Percentiles rank a stretch among this genome's conserved stretches.
Evolutionary conservation across 1,284 basidiomycete species (phyloP).

Genomic region (Fomitopsis schrenkii): DNA sequence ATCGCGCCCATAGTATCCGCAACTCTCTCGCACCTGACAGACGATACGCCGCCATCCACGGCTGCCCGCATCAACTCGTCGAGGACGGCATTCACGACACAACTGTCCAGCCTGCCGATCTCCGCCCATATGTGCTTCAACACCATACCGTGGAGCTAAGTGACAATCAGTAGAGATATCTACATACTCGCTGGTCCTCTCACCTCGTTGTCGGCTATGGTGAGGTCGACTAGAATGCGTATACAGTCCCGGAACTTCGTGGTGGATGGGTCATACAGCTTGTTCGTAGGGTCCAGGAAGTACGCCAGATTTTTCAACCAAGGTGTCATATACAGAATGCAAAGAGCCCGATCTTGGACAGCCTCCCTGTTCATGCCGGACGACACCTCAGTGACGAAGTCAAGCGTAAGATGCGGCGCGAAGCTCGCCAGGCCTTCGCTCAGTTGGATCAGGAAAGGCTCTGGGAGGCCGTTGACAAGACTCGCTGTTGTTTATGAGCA

Average conservation of each 20-base stretch:
- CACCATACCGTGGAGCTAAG: conserved; percentile 61
- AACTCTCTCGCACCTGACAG: conserved; percentile 70
- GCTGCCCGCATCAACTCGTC: conserved; percentile 79
- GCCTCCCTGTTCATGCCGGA: conserved; percentile 55
- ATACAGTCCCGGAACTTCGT: conserved; percentile 75
- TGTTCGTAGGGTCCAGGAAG: conserved; percentile 67
- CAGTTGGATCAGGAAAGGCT: conserved; percentile 58
- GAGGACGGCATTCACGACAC: conserved; percentile 65
- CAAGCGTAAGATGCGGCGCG: conserved; percentile 77
- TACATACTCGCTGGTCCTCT: conserved; percentile 3
- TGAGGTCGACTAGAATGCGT: conserved; percentile 71
- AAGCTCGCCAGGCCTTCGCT: conserved; percentile 72
- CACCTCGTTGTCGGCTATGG: conserved; percentile 68
- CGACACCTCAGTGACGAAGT: conserved; percentile 82
- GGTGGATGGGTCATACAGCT: conserved; percentile 65
- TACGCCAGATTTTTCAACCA: conserved; percentile 80
- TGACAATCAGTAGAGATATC: not conserved
- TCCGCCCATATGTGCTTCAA: conserved; percentile 77
- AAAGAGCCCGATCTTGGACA: conserved; percentile 58
- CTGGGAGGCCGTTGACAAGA: conserved; percentile 64
- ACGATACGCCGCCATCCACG: conserved; percentile 76
- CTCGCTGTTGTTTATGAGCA: conserved; percentile 7
- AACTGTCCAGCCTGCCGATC: conserved; percentile 63
- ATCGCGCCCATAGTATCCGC: conserved; percentile 72
- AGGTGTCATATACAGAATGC: conserved; percentile 77